Conservation (phyloP, 768 basidiomycete species). For the Daedaleopsis sinensis region DNA sequence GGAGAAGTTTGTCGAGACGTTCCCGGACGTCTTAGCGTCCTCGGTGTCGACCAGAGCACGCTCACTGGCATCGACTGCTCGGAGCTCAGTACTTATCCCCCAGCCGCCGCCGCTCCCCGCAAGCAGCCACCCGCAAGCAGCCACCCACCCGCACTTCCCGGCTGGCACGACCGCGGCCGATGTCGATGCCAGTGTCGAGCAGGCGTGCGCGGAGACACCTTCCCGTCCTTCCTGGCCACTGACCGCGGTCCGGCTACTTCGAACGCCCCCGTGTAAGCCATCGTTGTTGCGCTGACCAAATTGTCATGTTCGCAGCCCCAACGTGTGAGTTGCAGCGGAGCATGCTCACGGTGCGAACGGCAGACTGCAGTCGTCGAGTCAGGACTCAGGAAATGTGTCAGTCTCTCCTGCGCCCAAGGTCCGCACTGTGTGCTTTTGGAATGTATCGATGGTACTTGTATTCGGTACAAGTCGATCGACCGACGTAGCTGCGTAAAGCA, state of each 20-base stretch:
- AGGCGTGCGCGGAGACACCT: constrained; percentile 18
- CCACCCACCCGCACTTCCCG: constrained; percentile 18
- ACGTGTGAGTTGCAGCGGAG: too few relatives aligned
- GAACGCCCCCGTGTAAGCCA: constrained; percentile 32
- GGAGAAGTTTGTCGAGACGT: constrained; percentile 20
- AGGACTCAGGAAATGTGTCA: too few relatives aligned
- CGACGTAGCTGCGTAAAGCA: too few relatives aligned
- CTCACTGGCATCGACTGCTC: constrained; percentile 10
- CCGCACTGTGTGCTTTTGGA: too few relatives aligned
- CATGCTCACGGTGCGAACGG: too few relatives aligned
- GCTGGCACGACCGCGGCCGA: constrained; percentile 21
- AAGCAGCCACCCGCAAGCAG: too few relatives aligned
- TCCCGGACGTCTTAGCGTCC: constrained; percentile 27
- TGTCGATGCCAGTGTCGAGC: constrained; percentile 24
- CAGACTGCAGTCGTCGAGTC: too few relatives aligned
- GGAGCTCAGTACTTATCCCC: constrained; percentile 6
- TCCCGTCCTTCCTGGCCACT: constrained; percentile 20
- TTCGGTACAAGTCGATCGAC: too few relatives aligned
- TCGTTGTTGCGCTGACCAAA: too few relatives aligned
- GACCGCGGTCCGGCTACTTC: constrained; percentile 34
- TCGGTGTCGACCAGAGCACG: constrained; percentile 24
- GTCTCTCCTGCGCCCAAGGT: too few relatives aligned
- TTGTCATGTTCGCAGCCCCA: too few relatives aligned
- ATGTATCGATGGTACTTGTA: too few relatives aligned
- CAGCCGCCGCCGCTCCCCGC: constrained; percentile 1